phyloP scores from a whole-genome alignment of 2,329 filamentous ascomycete species.

The Fusarium albosuccineum region DNA sequence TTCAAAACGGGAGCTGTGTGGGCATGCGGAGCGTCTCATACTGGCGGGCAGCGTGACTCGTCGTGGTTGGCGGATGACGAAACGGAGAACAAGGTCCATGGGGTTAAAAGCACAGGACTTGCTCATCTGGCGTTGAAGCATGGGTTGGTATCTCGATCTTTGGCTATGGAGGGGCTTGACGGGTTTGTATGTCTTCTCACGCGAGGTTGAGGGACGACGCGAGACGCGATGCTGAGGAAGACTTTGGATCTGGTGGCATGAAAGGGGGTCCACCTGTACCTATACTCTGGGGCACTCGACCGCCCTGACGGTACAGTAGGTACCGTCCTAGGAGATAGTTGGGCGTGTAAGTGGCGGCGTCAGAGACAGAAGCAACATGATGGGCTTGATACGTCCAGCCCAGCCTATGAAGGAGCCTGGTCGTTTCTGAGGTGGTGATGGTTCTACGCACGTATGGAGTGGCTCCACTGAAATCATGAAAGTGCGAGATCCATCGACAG shows the following conservation, averaged over 20 bases:
- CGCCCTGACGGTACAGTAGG: no score
- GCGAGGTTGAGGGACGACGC: not conserved
- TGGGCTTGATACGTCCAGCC: not conserved
- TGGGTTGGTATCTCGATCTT: constrained; percentile 34
- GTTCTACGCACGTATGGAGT: not conserved
- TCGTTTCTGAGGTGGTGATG: no score
- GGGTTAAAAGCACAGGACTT: constrained; percentile 9
- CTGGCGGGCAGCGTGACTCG: constrained; percentile 38
- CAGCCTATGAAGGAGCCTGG: not conserved
- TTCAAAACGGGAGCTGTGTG: constrained; percentile 12
- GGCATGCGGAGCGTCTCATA: constrained; percentile 32
- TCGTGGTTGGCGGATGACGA: constrained; percentile 33
- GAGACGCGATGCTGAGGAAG: no score
- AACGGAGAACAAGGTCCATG: constrained; percentile 18
- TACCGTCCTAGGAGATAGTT: no score
- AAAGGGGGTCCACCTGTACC: not conserved
- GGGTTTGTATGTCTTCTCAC: not conserved
- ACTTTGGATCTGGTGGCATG: not conserved
- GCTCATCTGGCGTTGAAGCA: constrained; percentile 32
- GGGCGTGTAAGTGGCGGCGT: no score
- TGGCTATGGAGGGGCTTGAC: not conserved
- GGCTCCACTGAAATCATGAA: constrained; percentile 26
- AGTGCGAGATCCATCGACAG: constrained; percentile 29
- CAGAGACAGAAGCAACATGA: no score
- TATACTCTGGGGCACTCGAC: not conserved